Evolutionary conservation across 2,329 filamentous ascomycete species (phyloP).

Genomic region (Pseudogymnoascus verrucosus): DNA sequence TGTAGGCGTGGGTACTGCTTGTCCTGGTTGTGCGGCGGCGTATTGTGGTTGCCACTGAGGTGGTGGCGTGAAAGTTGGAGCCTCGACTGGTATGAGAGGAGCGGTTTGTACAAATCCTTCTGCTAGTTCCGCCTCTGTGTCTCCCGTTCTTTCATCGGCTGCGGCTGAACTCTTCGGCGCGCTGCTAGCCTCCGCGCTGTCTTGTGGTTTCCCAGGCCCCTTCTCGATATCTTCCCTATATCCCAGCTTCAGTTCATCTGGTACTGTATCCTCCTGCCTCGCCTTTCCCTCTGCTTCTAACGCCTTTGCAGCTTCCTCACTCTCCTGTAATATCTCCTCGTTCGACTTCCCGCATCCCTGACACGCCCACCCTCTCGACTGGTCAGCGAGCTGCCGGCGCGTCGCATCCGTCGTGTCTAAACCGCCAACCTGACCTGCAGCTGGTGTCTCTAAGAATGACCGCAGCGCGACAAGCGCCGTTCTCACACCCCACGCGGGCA

Average conservation of each 20-base stretch:
- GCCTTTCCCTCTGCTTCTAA: conserved; percentile 34
- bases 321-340: conserved; percentile 63
- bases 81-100: conserved; percentile 20
- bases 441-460: conserved; percentile 88
- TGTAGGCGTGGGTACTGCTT: conserved; percentile 29
- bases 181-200: background rate
- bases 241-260: conserved; percentile 50
- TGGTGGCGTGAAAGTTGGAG: conserved; percentile 12
- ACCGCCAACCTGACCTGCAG: conserved; percentile 81
- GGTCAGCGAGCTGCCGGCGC: conserved; percentile 59
- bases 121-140: conserved; percentile 41
- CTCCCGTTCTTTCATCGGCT: conserved; percentile 16
- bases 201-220: conserved; percentile 18
- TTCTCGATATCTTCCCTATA: conserved; percentile 64
- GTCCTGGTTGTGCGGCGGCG: conserved; percentile 23
- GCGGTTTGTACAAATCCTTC: conserved; percentile 52
- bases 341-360: conserved; percentile 62
- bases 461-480: conserved; percentile 76
- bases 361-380: conserved; percentile 62
- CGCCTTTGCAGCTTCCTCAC: conserved; percentile 45
- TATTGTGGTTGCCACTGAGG: conserved; percentile 18
- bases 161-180: background rate
- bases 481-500: conserved; percentile 93
- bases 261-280: conserved; percentile 35
- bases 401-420: conserved; percentile 66